phyloP scores from a whole-genome alignment of 2,329 filamentous ascomycete species.

The Hypoxylon sp. region DNA sequence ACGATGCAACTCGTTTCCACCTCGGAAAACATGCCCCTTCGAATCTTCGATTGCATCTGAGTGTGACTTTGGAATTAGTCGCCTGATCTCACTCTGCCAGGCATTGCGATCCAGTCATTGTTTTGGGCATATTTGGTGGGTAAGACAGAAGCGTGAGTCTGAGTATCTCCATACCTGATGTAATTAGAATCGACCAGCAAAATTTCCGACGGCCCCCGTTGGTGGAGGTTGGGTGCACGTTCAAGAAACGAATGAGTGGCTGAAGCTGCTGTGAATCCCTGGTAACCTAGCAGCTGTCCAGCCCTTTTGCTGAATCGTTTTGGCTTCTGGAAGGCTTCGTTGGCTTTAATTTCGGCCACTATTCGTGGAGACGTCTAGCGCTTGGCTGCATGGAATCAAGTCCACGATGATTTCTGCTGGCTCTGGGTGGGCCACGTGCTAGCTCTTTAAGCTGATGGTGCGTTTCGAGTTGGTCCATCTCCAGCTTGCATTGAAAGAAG shows the following conservation, averaged over 20 bases:
- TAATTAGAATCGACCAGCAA: not conserved
- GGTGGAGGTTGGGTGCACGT: conserved; percentile 5
- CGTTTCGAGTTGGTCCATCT: conserved; percentile 22
- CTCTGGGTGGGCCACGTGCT: conserved; percentile 37
- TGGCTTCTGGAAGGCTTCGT: conserved; percentile 44
- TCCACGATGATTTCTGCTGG: conserved; percentile 32
- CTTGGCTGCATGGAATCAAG: conserved; percentile 33
- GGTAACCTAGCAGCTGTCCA: not conserved
- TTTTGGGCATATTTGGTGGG: not conserved
- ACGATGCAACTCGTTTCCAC: not conserved
- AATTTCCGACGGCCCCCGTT: not conserved
- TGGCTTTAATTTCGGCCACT: conserved; percentile 38
- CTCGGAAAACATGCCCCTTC: not conserved
- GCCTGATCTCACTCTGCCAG: not conserved
- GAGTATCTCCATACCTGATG: no score
- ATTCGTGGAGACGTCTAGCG: conserved; percentile 30
- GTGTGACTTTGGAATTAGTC: not conserved
- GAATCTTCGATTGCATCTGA: conserved; percentile 1
- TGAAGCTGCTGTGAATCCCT: conserved; percentile 32
- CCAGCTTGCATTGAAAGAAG: not conserved
- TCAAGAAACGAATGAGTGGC: conserved; percentile 11
- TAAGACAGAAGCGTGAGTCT: not conserved
- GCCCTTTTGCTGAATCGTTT: not conserved
- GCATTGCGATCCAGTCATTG: not conserved
- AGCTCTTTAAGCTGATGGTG: conserved; percentile 22